Percentiles rank a stretch among this genome's conserved stretches.
Evolutionary conservation across 1,284 basidiomycete genomes (phyloP).

Genomic region (Trichosporon coremiiforme): DNA sequence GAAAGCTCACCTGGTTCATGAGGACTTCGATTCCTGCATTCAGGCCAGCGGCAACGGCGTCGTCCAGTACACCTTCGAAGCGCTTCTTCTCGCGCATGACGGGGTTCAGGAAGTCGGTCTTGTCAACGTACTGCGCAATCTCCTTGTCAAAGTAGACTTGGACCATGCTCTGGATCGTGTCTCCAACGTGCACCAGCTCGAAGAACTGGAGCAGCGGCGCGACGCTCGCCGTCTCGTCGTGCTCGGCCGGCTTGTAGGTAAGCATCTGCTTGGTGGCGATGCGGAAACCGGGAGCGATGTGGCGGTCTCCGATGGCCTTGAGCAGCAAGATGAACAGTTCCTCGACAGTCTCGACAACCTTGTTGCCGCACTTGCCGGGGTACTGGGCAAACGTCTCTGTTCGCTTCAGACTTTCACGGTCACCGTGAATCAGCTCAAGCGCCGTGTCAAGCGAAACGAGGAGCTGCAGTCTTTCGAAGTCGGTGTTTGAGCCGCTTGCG

Average conservation of each 20-base stretch:
- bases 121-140: slow-evolving; percentile 81
- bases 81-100: slow-evolving; percentile 95
- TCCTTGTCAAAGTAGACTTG: slow-evolving; percentile 98
- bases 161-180: slow-evolving; percentile 95
- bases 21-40: slow-evolving; percentile 94
- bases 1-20: slow-evolving; percentile 77
- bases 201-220: slow-evolving; percentile 95
- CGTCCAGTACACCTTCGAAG: slow-evolving; percentile 88
- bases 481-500: slow-evolving; percentile 16
- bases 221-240: slow-evolving; percentile 73
- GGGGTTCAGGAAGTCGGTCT: slow-evolving; percentile 87
- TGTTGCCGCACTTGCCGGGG: slow-evolving; percentile 75
- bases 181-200: slow-evolving; percentile 93
- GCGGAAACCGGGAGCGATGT: slow-evolving; percentile 81
- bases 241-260: slow-evolving; percentile 81
- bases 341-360: slow-evolving; percentile 85
- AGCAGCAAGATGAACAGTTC: slow-evolving; percentile 86
- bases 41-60: slow-evolving; percentile 86
- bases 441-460: slow-evolving; percentile 89
- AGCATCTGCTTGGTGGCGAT: slow-evolving; percentile 83
- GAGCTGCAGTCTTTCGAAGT: slow-evolving; percentile 72
- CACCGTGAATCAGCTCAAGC: slow-evolving; percentile 86
- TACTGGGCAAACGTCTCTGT: slow-evolving; percentile 86
- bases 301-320: slow-evolving; percentile 73
- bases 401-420: slow-evolving; percentile 86